Percentiles rank a stretch among this genome's conserved stretches.
These are phyloP conservation scores for Penicillium cataractarum DNA, from an alignment of 495 filamentous ascomycete species.

Conservation along the genomic window DNA sequence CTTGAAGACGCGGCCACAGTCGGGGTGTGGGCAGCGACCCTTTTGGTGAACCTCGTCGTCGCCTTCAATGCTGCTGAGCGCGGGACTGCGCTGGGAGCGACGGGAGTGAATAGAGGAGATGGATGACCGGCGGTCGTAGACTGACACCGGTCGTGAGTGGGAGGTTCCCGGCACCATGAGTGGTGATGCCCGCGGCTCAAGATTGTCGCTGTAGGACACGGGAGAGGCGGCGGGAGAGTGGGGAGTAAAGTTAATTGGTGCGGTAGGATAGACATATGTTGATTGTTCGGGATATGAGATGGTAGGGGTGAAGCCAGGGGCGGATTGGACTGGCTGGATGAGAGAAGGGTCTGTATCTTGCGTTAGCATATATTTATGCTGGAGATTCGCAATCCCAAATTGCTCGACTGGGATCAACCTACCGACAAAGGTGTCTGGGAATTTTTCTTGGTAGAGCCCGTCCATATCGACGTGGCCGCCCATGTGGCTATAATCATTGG, in stretches of 20 bases:
- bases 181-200: conserved; percentile 41
- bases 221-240: conserved; percentile 43
- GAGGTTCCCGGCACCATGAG: conserved; percentile 38
- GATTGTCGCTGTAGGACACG: conserved; percentile 32
- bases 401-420: conserved; percentile 52
- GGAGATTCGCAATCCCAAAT: neutral
- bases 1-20: conserved; percentile 90
- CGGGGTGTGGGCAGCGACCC: conserved; percentile 78
- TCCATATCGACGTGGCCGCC: conserved; percentile 40
- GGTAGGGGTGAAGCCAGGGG: conserved; percentile 33
- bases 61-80: conserved; percentile 53
- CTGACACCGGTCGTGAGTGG: conserved; percentile 40
- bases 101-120: conserved; percentile 59
- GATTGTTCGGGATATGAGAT: conserved; percentile 42
- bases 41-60: conserved; percentile 68
- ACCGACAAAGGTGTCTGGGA: conserved; percentile 73
- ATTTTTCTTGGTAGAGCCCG: conserved; percentile 59
- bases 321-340: conserved; percentile 50
- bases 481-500: conserved; percentile 46
- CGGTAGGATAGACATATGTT: conserved; percentile 27
- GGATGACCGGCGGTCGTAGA: conserved; percentile 55
- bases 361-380: conserved; percentile 9
- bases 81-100: conserved; percentile 57
- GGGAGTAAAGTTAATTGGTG: conserved; percentile 34
- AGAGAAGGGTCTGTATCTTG: conserved; percentile 58